Base-by-base conservation (phyloP, 164 flowering plant genomes). In the Berberis vulgaris region DNA sequence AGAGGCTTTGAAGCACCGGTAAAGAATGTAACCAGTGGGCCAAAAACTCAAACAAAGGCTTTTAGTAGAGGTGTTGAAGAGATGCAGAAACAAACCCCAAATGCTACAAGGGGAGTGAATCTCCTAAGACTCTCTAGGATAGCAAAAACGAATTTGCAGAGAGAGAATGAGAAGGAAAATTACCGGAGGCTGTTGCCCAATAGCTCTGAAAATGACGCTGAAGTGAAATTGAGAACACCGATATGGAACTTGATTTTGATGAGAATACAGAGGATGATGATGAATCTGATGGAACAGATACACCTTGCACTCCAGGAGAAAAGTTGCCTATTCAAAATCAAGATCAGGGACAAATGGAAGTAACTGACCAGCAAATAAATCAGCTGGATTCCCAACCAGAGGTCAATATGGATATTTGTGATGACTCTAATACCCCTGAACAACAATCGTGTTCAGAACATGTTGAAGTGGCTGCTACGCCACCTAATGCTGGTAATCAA, bases 241-340 rank as follows among this genome's bases (percentile, higher is more conserved):
- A 95, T 64, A 95, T 95, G 99, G 99, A 95, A 63, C 99, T 95
- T 72, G 96, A 95, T 77, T 95, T 95, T 74, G 68, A 88, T 73
- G 98, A 95, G 83, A 85, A 88, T 66, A 64, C 61, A 45, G 97
- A 86, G 58, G 96, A 89, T 50, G 96, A 91, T 0, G 99, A 95
- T 53, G 98, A 95, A 67, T 59, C 76, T 65, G 96, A 91, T 68
- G 84, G 74, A 1, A 65, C 85, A 68, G 96, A 88, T 49, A 75
- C 61, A 63, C 61, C 73, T 64, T 59, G 62, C 67, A 65, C 74
- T 49, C 69, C 73, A 55, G 87, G 75, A 26, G 82, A 73, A 9
- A 82, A 76, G 61, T 11, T 61, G 9, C 66, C 78, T 13, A 71
- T 59, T 64, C 84, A 78, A 66, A 70, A 66, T 67, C 78, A 72